Percentiles rank a stretch among this genome's conserved stretches.
Conservation (phyloP, 371 early-diverging fungal species). For the Rhizopus stolonifer region DNA sequence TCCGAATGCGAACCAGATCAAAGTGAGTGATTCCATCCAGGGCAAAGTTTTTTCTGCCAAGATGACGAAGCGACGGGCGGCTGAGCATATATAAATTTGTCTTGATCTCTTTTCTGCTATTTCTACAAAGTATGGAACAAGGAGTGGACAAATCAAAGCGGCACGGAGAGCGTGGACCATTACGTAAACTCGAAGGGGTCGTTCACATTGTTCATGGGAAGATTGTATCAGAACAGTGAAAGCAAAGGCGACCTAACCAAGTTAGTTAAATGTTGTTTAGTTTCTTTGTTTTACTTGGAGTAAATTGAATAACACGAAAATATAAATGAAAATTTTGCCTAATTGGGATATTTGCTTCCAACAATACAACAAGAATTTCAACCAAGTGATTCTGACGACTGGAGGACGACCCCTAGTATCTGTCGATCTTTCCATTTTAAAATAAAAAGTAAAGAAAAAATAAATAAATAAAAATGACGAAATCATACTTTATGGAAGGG, state of each 20-base stretch:
- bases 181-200: conserved; percentile 36
- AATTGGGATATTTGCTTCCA: conserved; percentile 14
- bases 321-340: conserved; percentile 1
- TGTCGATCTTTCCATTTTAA: not conserved
- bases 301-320: conserved; percentile 1
- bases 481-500: not conserved
- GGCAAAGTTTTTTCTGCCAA: conserved; percentile 32
- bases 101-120: conserved; percentile 1
- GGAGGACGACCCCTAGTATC: not conserved
- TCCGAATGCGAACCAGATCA: conserved; percentile 66
- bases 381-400: conserved; percentile 1
- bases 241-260: conserved; percentile 25
- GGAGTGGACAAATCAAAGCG: conserved; percentile 26
- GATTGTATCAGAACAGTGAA: conserved; percentile 32
- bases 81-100: not conserved
- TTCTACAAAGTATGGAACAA: conserved; percentile 30
- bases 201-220: conserved; percentile 38
- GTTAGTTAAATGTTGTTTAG: too few relatives aligned
- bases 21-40: conserved; percentile 55
- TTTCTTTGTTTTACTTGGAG: conserved; percentile 8
- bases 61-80: not conserved
- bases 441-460: not conserved
- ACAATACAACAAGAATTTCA: conserved; percentile 9
- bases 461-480: not conserved
- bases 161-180: conserved; percentile 34